Conservation (phyloP, 148 eudicot species). For the Fagopyrum homotropicum region DNA sequence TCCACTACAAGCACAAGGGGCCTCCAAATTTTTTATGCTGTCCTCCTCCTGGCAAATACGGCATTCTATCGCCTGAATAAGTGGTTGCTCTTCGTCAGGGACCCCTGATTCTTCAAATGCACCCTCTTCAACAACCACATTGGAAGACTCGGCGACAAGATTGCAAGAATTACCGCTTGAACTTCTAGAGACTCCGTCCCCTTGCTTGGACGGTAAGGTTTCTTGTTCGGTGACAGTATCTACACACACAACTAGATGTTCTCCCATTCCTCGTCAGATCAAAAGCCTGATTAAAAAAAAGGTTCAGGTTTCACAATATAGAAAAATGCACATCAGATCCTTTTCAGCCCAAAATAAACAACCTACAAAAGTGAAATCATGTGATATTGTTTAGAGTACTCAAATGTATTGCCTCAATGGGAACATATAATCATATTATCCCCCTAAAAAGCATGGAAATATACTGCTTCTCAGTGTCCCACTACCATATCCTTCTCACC, state of each 20-base stretch:
- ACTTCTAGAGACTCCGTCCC: conserved; percentile 28
- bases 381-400: neutral
- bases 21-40: conserved; percentile 58
- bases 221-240: conserved; percentile 35
- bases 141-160: conserved; percentile 35
- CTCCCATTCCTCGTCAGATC: conserved; percentile 39
- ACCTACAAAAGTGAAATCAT: conserved; percentile 4
- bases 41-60: conserved; percentile 95
- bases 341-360: neutral
- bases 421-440: conserved; percentile 7
- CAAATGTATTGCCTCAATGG: neutral
- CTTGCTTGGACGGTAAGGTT: conserved; percentile 29
- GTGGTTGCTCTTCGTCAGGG: conserved; percentile 57
- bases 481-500: neutral
- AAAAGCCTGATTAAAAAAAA: neutral
- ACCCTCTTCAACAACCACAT: conserved; percentile 22
- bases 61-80: conserved; percentile 61
- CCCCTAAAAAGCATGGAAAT: neutral
- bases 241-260: conserved; percentile 53
- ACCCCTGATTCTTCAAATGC: conserved; percentile 26
- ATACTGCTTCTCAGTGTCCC: conserved; percentile 1
- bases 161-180: conserved; percentile 27
- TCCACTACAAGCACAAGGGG: conserved; percentile 77
- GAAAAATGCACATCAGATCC: neutral
- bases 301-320: neutral